Evolutionary conservation across 192 early-diverging fungal genomes (phyloP).

Genomic region (Backusella tuberculispora): DNA sequence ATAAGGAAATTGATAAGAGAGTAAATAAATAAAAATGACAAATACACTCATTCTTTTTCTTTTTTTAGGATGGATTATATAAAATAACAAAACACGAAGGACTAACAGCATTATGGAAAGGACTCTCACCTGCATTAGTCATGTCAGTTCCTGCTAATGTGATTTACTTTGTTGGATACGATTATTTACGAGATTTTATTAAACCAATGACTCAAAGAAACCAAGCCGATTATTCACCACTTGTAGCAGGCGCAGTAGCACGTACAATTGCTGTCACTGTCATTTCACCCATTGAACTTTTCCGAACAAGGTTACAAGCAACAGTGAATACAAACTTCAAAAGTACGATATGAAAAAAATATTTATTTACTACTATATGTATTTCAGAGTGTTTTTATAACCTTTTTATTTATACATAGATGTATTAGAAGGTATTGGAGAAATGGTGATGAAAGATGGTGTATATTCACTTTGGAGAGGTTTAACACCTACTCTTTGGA

Average conservation of each 20-base stretch:
- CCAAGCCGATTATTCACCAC: conserved; percentile 35
- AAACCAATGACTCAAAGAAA: conserved; percentile 5
- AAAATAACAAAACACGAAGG: conserved; percentile 87
- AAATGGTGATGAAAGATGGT: conserved; percentile 65
- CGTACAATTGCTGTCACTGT: conserved; percentile 77
- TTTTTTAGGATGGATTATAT: conserved; percentile 67
- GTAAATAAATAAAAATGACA: conserved; percentile 3
- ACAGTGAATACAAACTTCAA: conserved; percentile 56
- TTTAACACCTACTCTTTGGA: conserved; percentile 85
- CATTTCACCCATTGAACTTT: conserved; percentile 92
- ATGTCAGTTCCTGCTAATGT: conserved; percentile 93
- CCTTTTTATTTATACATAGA: conserved; percentile 21
- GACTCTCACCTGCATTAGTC: conserved; percentile 84
- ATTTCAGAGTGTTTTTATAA: background rate
- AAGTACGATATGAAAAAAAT: conserved; percentile 22
- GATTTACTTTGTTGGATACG: conserved; percentile 96
- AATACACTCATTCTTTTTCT: too few species aligned
- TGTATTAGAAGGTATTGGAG: conserved; percentile 62
- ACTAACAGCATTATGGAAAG: conserved; percentile 76
- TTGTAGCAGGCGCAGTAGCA: conserved; percentile 73
- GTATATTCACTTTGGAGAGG: conserved; percentile 80
- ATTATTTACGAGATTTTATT: conserved; percentile 70
- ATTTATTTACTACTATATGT: background rate
- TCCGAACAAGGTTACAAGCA: conserved; percentile 90
- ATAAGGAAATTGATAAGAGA: background rate